A percentile compares a stretch with the other conserved stretches of the same genome.
These are phyloP conservation scores for Amylocarpus encephaloides DNA, from an alignment of 2,329 filamentous ascomycete species.

Conservation along the genomic window DNA sequence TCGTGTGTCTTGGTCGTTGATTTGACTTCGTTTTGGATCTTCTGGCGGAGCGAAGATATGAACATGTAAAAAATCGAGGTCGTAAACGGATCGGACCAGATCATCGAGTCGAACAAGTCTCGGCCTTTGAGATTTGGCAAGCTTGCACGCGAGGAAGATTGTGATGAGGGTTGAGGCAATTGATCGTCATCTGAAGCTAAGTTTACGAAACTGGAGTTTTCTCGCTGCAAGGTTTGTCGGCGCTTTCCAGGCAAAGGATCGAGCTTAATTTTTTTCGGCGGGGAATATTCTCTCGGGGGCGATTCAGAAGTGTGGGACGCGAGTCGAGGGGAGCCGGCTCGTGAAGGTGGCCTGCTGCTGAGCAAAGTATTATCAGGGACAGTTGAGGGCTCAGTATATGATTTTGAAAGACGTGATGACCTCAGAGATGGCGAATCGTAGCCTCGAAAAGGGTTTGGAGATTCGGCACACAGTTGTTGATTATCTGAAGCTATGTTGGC, in stretches of 20 bases:
- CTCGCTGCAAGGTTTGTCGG: slow-evolving; percentile 6
- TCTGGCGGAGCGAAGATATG: slow-evolving; percentile 59
- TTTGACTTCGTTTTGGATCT: slow-evolving; percentile 49
- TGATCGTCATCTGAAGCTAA: slow-evolving; percentile 10
- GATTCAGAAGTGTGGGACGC: not conserved
- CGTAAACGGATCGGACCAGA: slow-evolving; percentile 61
- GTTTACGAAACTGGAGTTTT: slow-evolving; percentile 10
- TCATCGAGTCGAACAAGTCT: slow-evolving; percentile 64
- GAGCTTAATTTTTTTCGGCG: not conserved
- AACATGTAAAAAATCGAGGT: slow-evolving; percentile 70
- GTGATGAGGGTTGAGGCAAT: slow-evolving; percentile 19
- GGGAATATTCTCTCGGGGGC: not conserved
- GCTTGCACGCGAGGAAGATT: slow-evolving; percentile 12
- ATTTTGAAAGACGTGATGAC: not conserved
- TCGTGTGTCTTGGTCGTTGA: slow-evolving; percentile 59
- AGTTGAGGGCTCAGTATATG: not conserved
- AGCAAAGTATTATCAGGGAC: not conserved
- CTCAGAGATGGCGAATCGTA: not conserved
- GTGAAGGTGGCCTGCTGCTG: no score
- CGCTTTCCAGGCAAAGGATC: not conserved
- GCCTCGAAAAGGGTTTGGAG: not conserved
- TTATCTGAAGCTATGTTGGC: no score
- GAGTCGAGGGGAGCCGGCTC: no score
- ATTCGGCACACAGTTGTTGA: no score
- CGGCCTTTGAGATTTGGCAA: slow-evolving; percentile 62